Evolutionary conservation across 2,329 filamentous ascomycete genomes (phyloP).

Genomic region (Trichoderma atroviride): DNA sequence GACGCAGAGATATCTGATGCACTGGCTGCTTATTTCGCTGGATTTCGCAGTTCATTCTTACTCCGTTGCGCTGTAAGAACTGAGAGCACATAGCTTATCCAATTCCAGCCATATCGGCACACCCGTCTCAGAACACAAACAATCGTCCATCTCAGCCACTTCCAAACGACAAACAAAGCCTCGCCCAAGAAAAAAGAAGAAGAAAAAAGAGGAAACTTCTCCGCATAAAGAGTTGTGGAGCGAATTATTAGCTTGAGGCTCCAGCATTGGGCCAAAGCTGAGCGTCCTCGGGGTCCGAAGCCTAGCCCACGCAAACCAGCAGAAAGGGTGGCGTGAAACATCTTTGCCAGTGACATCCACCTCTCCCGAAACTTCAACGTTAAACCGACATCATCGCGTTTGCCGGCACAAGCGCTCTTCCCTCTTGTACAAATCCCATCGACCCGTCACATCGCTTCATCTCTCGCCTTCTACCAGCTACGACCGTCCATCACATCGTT

Average conservation of each 20-base stretch:
- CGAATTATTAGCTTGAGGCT: constrained; percentile 6
- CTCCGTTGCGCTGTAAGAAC: background rate
- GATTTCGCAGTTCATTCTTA: background rate
- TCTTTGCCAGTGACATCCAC: constrained; percentile 17
- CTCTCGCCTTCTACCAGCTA: background rate
- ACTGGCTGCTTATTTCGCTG: background rate
- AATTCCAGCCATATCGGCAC: background rate
- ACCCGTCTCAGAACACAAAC: background rate
- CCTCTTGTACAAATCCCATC: background rate
- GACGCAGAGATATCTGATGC: background rate
- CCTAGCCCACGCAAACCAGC: background rate
- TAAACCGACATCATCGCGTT: background rate
- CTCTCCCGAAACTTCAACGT: background rate
- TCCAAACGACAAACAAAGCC: background rate
- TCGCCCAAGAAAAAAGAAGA: background rate
- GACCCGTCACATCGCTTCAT: background rate
- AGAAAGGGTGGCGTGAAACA: constrained; percentile 23
- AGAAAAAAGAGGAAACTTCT: background rate
- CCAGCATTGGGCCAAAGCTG: background rate
- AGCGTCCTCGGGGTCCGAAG: background rate
- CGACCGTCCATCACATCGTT: background rate
- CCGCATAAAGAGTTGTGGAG: background rate
- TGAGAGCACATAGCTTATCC: background rate
- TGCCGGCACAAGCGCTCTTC: constrained; percentile 1
- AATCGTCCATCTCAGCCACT: background rate